Base-by-base conservation (phyloP, 495 filamentous ascomycete genomes). In the Penicillium parvum region DNA sequence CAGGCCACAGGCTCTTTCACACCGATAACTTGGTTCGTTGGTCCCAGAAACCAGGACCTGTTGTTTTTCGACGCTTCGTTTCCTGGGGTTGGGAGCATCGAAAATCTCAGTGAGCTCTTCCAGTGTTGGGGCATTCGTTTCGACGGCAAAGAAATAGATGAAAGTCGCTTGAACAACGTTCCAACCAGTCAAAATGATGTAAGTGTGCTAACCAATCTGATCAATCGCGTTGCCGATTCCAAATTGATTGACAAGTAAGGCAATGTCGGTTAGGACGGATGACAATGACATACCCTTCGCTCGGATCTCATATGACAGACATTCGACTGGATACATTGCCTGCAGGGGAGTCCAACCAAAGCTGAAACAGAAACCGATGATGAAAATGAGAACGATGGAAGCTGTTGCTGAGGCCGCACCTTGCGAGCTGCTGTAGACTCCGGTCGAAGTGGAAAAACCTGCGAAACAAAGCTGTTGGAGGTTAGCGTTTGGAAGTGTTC, bases 51-150 rank as follows among this genome's bases (percentile, higher is more conserved):
- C n/a, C n/a, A n/a, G n/a, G n/a, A n/a, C n/a, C n/a, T n/a, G n/a
- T n/a, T n/a, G n/a, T n/a, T n/a, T n/a, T n/a, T n/a, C n/a, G n/a
- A 39, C 30, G 6, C 76, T 80, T 55, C 61, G 63, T 47, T 74
- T 77, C 34, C 73, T 68, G 1, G 76, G 76, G 38, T 80, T 73
- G 4, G 49, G 56, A 11, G 72, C 73, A 36, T 79, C 69, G 53
- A 86, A 85, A 32, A 85, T 75, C 52, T 81, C 77, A 29, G 69
- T 69, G 11, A 86, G 61, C 57, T 86, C 81, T 55, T 86, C 83
- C 16, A 86, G 72, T 3, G 82, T 84, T 36, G 74, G 75, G 7
- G 75, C 77, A 17, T 73, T 72, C 2, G 82, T 86, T 55, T 87
- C 83, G 0, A 80, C 75, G 50, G 80, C 81, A 51, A 77, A 77